Evolutionary conservation across 2,329 filamentous ascomycete genomes (phyloP).

Genomic region (Aspergillus sp.): DNA sequence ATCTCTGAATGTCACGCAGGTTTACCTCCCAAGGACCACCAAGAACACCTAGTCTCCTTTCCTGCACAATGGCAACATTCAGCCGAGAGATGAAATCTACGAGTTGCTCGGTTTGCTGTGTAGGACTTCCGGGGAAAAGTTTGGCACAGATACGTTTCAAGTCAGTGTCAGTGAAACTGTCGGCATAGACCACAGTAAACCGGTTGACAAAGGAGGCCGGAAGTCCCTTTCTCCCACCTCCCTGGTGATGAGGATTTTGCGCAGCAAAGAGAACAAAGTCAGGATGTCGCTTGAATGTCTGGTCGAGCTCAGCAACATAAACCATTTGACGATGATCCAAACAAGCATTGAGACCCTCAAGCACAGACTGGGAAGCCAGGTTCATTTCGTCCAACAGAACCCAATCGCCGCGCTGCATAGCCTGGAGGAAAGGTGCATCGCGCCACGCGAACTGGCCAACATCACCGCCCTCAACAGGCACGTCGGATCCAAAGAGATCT

Average conservation of each 20-base stretch:
- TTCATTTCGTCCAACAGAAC: conserved; percentile 99
- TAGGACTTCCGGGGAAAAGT: conserved; percentile 69
- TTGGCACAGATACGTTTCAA: conserved; percentile 79
- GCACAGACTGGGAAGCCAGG: conserved; percentile 90
- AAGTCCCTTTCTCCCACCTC: conserved; percentile 90
- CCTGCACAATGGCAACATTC: conserved; percentile 69
- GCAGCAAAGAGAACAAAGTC: conserved; percentile 95
- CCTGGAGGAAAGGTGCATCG: conserved; percentile 91
- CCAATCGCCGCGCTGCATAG: conserved; percentile 97
- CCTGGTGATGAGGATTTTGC: conserved; percentile 97
- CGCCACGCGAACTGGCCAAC: conserved; percentile 93
- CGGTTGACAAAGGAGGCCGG: conserved; percentile 97
- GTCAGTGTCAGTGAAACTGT: conserved; percentile 82
- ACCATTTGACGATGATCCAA: conserved; percentile 95
- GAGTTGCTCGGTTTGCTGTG: conserved; percentile 65
- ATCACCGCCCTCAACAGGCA: conserved; percentile 89
- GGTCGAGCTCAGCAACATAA: conserved; percentile 92
- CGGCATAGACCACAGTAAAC: conserved; percentile 96
- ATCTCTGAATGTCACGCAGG: conserved; percentile 84
- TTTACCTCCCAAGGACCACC: conserved; percentile 96
- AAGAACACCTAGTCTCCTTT: conserved; percentile 57
- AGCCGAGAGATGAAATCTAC: conserved; percentile 82
- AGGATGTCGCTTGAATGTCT: conserved; percentile 86
- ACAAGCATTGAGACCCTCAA: conserved; percentile 95
- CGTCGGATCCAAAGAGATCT: conserved; percentile 95